A percentile compares a stretch with the other conserved stretches of the same genome.
Conservation (phyloP, 768 basidiomycete genomes). For the Mycena rosella region DNA sequence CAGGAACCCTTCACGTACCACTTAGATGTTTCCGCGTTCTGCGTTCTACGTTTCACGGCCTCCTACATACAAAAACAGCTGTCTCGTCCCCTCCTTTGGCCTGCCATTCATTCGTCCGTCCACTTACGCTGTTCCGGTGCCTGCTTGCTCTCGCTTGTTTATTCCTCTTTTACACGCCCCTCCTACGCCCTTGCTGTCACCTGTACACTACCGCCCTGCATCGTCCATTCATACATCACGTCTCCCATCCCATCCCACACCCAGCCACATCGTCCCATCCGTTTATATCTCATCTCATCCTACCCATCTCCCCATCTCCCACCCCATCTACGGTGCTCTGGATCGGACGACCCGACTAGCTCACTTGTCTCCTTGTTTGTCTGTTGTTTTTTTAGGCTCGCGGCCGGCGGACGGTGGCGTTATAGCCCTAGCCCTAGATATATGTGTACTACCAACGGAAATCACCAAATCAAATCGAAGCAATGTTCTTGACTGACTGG, state of each 20-base stretch:
- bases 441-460: slow-evolving; percentile 28
- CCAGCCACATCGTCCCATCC: not conserved
- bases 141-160: not conserved
- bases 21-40: slow-evolving; percentile 11
- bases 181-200: not conserved
- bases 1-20: slow-evolving; percentile 2
- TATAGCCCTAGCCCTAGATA: slow-evolving; percentile 23
- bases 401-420: slow-evolving; percentile 19
- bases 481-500: not conserved
- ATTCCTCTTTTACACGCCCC: not conserved
- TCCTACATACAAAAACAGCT: slow-evolving; percentile 1
- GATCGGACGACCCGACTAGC: not conserved
- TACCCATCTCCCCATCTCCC: not conserved
- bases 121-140: not conserved
- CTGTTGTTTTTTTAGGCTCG: slow-evolving; percentile 2
- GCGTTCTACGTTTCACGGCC: too few relatives aligned
- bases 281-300: not conserved
- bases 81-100: slow-evolving; percentile 13
- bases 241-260: not conserved
- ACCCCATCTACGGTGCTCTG: not conserved
- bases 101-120: slow-evolving; percentile 18
- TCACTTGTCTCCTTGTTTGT: slow-evolving; percentile 7
- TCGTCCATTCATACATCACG: not conserved
- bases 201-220: not conserved
- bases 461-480: slow-evolving; percentile 6